phyloP scores from a whole-genome alignment of 1,284 basidiomycete species.

The Cronartium quercuum region DNA sequence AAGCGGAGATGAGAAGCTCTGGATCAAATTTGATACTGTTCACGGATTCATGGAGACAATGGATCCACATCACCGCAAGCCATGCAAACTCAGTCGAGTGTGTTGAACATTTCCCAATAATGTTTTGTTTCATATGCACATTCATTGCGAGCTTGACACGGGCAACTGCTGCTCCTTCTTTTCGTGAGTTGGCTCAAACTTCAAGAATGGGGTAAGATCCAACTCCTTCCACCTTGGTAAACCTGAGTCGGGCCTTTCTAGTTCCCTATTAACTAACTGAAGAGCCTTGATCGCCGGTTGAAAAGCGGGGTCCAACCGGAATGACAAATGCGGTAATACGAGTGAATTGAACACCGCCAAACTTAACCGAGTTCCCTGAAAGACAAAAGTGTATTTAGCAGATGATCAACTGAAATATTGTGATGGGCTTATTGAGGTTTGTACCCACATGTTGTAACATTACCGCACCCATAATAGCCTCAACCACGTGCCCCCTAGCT shows the following conservation, averaged over 20 bases:
- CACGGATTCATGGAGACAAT: no score
- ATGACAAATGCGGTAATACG: slow-evolving; percentile 33
- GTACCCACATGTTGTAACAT: slow-evolving; percentile 25
- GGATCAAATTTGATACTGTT: no score
- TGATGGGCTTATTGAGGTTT: neutral
- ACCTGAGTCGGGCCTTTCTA: slow-evolving; percentile 2
- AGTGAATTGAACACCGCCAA: slow-evolving; percentile 34
- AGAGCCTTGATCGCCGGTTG: slow-evolving; percentile 30
- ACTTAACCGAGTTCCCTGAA: slow-evolving; percentile 29
- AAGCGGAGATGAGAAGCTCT: no score
- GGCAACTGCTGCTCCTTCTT: no score
- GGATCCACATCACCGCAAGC: no score
- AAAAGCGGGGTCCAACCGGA: slow-evolving; percentile 11
- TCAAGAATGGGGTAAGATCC: neutral
- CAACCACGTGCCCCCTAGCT: slow-evolving; percentile 31
- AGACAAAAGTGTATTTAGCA: neutral
- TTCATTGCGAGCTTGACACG: no score
- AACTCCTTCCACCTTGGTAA: slow-evolving; percentile 4
- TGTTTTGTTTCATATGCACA: no score
- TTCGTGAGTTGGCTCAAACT: neutral
- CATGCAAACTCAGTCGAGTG: no score
- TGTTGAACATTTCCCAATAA: no score
- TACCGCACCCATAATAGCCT: slow-evolving; percentile 34
- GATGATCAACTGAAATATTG: neutral
- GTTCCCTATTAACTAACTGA: slow-evolving; percentile 12